Evolutionary conservation across 495 filamentous ascomycete species (phyloP).

Genomic region (Extremus antarcticus): DNA sequence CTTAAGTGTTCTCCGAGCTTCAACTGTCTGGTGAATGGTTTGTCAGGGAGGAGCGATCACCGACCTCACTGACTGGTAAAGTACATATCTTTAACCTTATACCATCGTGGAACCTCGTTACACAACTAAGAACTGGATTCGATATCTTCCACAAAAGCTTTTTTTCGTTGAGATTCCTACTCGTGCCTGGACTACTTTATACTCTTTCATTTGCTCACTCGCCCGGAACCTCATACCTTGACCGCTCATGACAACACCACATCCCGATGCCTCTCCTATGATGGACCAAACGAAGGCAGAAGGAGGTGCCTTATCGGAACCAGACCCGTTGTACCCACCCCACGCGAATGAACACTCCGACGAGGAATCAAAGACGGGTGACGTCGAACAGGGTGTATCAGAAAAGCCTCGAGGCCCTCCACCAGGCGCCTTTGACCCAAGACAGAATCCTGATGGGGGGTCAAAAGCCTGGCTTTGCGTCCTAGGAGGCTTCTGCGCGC

Average conservation of each 20-base stretch:
- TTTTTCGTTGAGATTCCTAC: too few relatives aligned
- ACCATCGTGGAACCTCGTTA: too few relatives aligned
- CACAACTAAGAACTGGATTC: too few relatives aligned
- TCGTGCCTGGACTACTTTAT: too few relatives aligned
- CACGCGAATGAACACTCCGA: not conserved
- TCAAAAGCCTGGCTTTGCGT: conserved; percentile 25
- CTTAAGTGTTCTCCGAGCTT: too few relatives aligned
- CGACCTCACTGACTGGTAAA: too few relatives aligned
- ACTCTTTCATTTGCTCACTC: too few relatives aligned
- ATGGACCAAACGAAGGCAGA: not conserved
- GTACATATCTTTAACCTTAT: too few relatives aligned
- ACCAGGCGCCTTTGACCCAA: conserved; percentile 14
- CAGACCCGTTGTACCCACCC: not conserved
- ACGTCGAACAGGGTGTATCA: conserved; percentile 12
- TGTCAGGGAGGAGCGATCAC: too few relatives aligned
- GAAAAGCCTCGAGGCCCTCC: conserved; percentile 1
- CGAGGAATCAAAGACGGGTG: not conserved
- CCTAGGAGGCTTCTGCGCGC: conserved; percentile 20
- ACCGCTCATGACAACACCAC: not conserved
- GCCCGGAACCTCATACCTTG: too few relatives aligned
- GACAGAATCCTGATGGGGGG: conserved; percentile 28
- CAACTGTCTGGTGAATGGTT: too few relatives aligned
- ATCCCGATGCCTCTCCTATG: not conserved
- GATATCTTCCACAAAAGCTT: too few relatives aligned
- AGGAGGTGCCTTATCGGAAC: not conserved